Base-by-base conservation (phyloP, 1,284 basidiomycete species). In the Xerocomus nothofagi region DNA sequence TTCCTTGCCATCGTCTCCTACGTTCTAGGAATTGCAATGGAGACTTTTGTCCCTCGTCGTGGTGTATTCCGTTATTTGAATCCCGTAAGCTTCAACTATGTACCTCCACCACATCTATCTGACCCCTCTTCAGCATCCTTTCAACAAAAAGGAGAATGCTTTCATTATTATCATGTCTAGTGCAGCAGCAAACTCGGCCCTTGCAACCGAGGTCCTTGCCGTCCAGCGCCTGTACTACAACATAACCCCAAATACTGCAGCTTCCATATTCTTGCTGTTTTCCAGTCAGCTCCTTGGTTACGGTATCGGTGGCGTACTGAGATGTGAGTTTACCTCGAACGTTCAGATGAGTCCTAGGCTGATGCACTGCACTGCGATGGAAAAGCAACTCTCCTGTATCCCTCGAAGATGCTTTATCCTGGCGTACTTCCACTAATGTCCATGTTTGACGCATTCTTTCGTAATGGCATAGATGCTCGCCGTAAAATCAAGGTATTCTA, bases 91-190 rank as follows among this genome's bases (percentile, higher is more conserved):
- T 18, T 39, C 11, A 12, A 18, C 32, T 2, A n/a, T n/a, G n/a
- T n/a, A 32, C 6, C 43, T 39, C 21, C 37, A 39, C 55, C 41
- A 57, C 60, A 3, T 62, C 14, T 6, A 1, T 50, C 44, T 56
- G 26, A 59, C 15, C 23, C 2, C 11, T 12, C 10, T 27, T 9
- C 44, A 75, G 78, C 66, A 71, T 47, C 67, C 72, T 12, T 71
- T 72, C 60, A 71, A 73, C 52, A 71, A 70, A 54, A 75, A 74
- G 50, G 79, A 86, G 58, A 80, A 84, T 63, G 79, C 80, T 0
- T 78, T 79, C 24, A 80, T 86, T 32, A 75, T 84, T 18, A 84
- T 87, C 57, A 84, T 87, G 81, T 65, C 84, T 2, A 81, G 80
- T 31, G 82, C 86, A 5, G 82, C 84, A 1, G 76, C 81, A 2